Evolutionary conservation across 169 alveolate species (phyloP).

Genomic region (Besnoitia besnoiti): DNA sequence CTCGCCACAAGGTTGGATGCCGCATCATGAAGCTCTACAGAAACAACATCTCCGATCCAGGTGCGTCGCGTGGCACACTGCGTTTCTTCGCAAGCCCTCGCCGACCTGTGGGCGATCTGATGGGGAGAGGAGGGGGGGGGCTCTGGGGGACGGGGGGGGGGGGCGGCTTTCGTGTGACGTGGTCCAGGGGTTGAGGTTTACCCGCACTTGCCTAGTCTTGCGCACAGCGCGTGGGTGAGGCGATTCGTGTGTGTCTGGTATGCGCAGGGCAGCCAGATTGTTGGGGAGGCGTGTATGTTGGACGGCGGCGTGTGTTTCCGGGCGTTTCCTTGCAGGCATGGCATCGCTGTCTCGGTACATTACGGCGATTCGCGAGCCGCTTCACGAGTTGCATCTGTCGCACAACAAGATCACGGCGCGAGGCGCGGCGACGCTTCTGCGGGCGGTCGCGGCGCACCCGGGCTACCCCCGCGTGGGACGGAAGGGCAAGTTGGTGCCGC

Average conservation of each 20-base stretch:
- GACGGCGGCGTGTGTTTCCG: background rate
- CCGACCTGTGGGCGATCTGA: too few species aligned
- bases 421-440: slow-evolving; percentile 20
- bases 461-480: slow-evolving; percentile 17
- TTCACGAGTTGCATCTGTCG: slow-evolving; percentile 28
- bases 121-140: too few species aligned
- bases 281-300: background rate
- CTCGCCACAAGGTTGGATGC: slow-evolving; percentile 2
- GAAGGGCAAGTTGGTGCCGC: slow-evolving; percentile 1
- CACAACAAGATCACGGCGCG: slow-evolving; percentile 29
- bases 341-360: background rate
- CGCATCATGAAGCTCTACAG: slow-evolving; percentile 19
- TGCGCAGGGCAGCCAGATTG: background rate
- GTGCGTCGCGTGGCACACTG: background rate
- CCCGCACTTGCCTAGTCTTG: too few species aligned
- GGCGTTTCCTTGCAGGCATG: background rate
- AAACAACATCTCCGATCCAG: slow-evolving; percentile 10
- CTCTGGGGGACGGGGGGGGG: background rate
- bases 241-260: too few species aligned
- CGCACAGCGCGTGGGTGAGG: too few species aligned
- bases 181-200: too few species aligned
- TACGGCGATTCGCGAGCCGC: slow-evolving; percentile 4
- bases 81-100: too few species aligned
- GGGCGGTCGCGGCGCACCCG: slow-evolving; percentile 17
- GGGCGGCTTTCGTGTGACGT: background rate